Evolutionary conservation across 495 filamentous ascomycete species (phyloP).

Genomic region (Neurospora sp.): DNA sequence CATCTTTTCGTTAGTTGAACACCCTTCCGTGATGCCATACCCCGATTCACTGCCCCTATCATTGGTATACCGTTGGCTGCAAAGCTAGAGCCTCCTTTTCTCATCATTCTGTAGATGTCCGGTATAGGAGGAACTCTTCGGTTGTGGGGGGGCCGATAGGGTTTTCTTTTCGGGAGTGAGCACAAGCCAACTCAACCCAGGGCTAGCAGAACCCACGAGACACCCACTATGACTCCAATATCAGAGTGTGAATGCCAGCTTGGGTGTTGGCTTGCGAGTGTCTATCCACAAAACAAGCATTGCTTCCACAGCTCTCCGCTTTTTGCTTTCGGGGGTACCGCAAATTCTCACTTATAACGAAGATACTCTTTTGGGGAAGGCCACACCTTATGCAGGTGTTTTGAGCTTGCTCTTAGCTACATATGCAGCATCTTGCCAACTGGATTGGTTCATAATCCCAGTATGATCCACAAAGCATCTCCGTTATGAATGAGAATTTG

Average conservation of each 20-base stretch:
- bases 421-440: no score
- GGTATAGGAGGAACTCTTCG: conserved; percentile 50
- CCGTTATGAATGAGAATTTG: no score
- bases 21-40: neutral
- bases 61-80: neutral
- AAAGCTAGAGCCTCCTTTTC: neutral
- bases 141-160: conserved; percentile 60
- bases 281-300: neutral
- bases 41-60: neutral
- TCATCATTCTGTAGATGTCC: conserved; percentile 10
- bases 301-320: neutral
- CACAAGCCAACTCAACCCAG: neutral
- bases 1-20: neutral
- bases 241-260: neutral
- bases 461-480: no score
- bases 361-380: no score
- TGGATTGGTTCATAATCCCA: no score
- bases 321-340: neutral
- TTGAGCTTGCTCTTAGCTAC: no score
- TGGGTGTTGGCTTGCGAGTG: neutral
- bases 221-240: neutral
- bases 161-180: neutral
- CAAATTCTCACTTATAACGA: no score
- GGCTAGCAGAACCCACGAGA: neutral
- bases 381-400: no score